phyloP scores from a whole-genome alignment of 805 yeast genomes.

The Kodamaea kaohsiungensis region DNA sequence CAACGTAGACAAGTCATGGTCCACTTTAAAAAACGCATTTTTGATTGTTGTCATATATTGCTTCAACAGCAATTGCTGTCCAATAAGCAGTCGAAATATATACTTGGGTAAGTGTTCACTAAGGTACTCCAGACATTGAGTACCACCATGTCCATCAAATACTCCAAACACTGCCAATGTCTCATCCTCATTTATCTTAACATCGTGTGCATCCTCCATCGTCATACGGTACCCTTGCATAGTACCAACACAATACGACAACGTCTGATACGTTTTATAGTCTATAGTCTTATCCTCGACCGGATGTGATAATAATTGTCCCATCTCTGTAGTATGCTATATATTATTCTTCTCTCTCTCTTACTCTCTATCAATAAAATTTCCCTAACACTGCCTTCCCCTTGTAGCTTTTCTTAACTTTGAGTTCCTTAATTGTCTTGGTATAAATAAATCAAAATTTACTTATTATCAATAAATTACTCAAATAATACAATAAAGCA shows the following conservation, averaged over 20 bases:
- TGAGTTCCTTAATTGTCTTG: not conserved
- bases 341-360: no score
- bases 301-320: constrained; percentile 74
- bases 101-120: constrained; percentile 42
- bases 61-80: constrained; percentile 3
- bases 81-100: constrained; percentile 32
- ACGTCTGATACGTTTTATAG: constrained; percentile 42
- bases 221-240: constrained; percentile 78
- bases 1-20: constrained; percentile 25
- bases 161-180: constrained; percentile 60
- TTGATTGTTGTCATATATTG: constrained; percentile 24
- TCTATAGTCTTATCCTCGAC: constrained; percentile 66
- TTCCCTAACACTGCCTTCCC: not conserved
- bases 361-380: not conserved
- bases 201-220: constrained; percentile 76
- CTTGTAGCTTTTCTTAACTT: not conserved
- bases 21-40: constrained; percentile 40
- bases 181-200: constrained; percentile 46
- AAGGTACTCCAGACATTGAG: constrained; percentile 56
- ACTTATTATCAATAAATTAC: not conserved
- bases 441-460: not conserved
- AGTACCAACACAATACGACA: constrained; percentile 65
- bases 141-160: constrained; percentile 85
- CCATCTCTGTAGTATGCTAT: constrained; percentile 45
- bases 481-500: not conserved